A percentile compares a stretch with the other conserved stretches of the same genome.
phyloP scores from a whole-genome alignment of 2,329 filamentous ascomycete genomes.

The Hysterium pulicare region DNA sequence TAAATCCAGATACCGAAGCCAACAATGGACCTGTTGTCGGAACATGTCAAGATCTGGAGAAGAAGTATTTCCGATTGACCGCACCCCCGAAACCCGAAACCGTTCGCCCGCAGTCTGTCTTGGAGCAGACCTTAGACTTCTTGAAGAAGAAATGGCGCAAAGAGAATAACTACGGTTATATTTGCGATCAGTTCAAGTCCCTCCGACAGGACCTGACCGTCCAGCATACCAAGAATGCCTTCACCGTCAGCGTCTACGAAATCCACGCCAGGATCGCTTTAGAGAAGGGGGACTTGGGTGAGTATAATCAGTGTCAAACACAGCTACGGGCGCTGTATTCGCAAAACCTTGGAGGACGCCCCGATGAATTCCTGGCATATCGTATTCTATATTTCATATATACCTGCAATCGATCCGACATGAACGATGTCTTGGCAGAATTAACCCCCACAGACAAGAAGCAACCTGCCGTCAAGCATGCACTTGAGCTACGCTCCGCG shows the following conservation, averaged over 20 bases:
- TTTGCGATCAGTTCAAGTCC: slow-evolving; percentile 99
- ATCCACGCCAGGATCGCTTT: slow-evolving; percentile 95
- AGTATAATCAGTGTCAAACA: slow-evolving; percentile 99
- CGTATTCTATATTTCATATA: slow-evolving; percentile 99
- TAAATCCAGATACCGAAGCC: slow-evolving; percentile 48
- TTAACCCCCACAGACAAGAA: slow-evolving; percentile 96
- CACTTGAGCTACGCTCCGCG: slow-evolving; percentile 84
- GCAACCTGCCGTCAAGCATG: slow-evolving; percentile 81
- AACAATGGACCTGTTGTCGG: slow-evolving; percentile 72
- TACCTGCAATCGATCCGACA: slow-evolving; percentile 94
- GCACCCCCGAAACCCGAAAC: slow-evolving; percentile 82
- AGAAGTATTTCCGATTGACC: slow-evolving; percentile 91
- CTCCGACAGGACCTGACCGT: slow-evolving; percentile 97
- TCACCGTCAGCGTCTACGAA: slow-evolving; percentile 95
- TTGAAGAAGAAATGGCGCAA: slow-evolving; percentile 93
- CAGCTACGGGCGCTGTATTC: slow-evolving; percentile 90
- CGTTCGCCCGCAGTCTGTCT: slow-evolving; percentile 77
- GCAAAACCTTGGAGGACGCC: slow-evolving; percentile 81
- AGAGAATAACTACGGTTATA: slow-evolving; percentile 93
- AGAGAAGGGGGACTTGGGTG: slow-evolving; percentile 98
- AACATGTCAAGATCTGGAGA: slow-evolving; percentile 79
- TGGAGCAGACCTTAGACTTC: slow-evolving; percentile 81
- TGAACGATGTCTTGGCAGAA: slow-evolving; percentile 98
- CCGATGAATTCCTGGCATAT: slow-evolving; percentile 97
- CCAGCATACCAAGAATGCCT: slow-evolving; percentile 93